Evolutionary conservation across 2,329 filamentous ascomycete genomes (phyloP).

Genomic region (Apiospora aurea): DNA sequence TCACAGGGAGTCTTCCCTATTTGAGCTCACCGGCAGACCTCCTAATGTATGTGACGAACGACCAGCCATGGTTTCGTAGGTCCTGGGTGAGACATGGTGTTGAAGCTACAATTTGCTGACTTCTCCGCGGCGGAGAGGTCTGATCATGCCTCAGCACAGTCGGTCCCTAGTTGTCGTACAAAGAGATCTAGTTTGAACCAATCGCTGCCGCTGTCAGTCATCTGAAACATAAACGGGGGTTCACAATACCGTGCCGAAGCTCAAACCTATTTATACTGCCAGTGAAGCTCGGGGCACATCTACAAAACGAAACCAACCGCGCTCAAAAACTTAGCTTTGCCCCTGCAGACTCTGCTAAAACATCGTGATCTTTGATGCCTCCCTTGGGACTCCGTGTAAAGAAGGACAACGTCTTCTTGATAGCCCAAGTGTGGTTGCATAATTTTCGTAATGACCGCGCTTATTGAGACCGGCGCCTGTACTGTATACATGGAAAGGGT

Average conservation of each 20-base stretch:
- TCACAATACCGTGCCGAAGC: background rate
- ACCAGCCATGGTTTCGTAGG: background rate
- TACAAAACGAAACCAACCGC: background rate
- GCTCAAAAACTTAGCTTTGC: background rate
- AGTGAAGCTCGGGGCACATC: slow-evolving; percentile 1
- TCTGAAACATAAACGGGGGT: background rate
- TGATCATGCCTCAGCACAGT: background rate
- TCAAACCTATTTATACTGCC: background rate
- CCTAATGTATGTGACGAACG: background rate
- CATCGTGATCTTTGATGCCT: background rate
- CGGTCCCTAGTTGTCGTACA: background rate
- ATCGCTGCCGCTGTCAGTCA: background rate
- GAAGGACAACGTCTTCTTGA: background rate
- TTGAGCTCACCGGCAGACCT: background rate
- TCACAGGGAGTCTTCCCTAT: background rate
- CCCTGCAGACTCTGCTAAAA: background rate
- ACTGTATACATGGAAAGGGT: background rate
- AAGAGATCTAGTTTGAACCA: background rate
- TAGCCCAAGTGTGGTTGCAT: background rate
- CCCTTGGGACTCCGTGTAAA: background rate
- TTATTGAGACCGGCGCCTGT: background rate
- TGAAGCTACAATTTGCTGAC: background rate
- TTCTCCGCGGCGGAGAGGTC: background rate
- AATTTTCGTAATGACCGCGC: background rate
- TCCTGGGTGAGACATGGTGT: background rate